Evolutionary conservation across 192 early-diverging fungal species (phyloP).

Genomic region (Coemansia sp.): DNA sequence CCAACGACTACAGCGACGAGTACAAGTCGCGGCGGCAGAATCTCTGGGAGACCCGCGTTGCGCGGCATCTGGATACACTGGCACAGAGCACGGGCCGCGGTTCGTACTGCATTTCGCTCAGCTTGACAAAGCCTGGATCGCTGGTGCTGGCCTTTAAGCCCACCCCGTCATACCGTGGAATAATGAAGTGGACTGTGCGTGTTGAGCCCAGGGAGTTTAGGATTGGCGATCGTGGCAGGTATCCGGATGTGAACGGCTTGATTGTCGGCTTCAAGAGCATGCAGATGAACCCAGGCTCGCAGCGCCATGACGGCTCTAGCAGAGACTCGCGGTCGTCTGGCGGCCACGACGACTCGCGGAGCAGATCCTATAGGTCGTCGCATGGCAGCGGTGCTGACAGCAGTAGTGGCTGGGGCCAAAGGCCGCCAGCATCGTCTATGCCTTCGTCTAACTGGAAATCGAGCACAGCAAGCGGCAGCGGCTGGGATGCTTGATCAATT

Average conservation of each 20-base stretch:
- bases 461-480: constrained; percentile 8
- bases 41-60: constrained; percentile 53
- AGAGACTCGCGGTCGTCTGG: neutral
- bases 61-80: constrained; percentile 48
- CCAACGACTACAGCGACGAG: constrained; percentile 24
- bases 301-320: constrained; percentile 4
- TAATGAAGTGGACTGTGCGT: constrained; percentile 68
- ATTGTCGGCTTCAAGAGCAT: constrained; percentile 75
- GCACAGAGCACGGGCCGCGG: constrained; percentile 64
- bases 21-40: constrained; percentile 19
- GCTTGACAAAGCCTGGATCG: constrained; percentile 65
- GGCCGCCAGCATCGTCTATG: neutral
- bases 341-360: constrained; percentile 2
- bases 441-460: constrained; percentile 19
- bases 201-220: constrained; percentile 76
- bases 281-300: constrained; percentile 46
- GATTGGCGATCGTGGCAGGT: constrained; percentile 65
- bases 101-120: constrained; percentile 79
- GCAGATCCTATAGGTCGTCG: constrained; percentile 6
- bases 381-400: constrained; percentile 5
- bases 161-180: constrained; percentile 58
- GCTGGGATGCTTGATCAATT: constrained; percentile 24
- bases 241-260: constrained; percentile 68
- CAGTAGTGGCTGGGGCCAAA: neutral
- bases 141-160: constrained; percentile 78